phyloP scores from a whole-genome alignment of 208 protist species.

The Trypanosoma congolense region DNA sequence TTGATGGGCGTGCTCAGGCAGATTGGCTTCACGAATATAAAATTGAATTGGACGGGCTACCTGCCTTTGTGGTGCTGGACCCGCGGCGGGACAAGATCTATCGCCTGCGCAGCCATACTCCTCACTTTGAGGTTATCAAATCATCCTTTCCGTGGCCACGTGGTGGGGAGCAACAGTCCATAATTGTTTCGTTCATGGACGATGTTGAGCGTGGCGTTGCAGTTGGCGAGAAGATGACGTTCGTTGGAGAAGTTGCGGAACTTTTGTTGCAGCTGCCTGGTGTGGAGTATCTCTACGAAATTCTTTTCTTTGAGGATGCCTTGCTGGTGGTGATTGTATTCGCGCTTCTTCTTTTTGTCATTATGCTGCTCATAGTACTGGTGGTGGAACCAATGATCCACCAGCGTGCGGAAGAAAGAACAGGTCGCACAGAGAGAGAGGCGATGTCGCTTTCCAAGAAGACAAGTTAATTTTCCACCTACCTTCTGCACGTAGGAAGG shows the following conservation, averaged over 20 bases:
- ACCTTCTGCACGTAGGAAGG: too few relatives aligned
- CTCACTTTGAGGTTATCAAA: constrained; percentile 67
- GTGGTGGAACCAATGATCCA: constrained; percentile 63
- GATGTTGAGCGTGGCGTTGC: constrained; percentile 49
- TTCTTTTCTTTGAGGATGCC: constrained; percentile 66
- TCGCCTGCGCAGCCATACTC: constrained; percentile 47
- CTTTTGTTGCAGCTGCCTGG: constrained; percentile 42
- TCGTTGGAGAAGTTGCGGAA: constrained; percentile 54
- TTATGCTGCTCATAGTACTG: constrained; percentile 35
- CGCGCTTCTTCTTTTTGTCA: constrained; percentile 52
- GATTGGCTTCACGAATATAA: constrained; percentile 64
- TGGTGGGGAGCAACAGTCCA: constrained; percentile 47
- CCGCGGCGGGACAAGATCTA: constrained; percentile 62
- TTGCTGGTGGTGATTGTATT: constrained; percentile 55
- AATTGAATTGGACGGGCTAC: constrained; percentile 47
- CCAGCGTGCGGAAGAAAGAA: constrained; percentile 17
- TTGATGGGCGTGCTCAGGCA: constrained; percentile 36
- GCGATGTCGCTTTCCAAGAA: constrained; percentile 1
- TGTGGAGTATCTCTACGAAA: constrained; percentile 47
- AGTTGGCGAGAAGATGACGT: constrained; percentile 52
- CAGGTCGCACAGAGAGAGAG: constrained; percentile 15
- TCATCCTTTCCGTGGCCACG: constrained; percentile 49
- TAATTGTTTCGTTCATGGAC: constrained; percentile 50
- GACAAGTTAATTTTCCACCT: constrained; percentile 18
- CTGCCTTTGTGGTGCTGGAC: constrained; percentile 77